These are phyloP conservation scores for Saprolegnia parasitica DNA, from an alignment of 352 stramenopile species.

Conservation along the genomic window DNA sequence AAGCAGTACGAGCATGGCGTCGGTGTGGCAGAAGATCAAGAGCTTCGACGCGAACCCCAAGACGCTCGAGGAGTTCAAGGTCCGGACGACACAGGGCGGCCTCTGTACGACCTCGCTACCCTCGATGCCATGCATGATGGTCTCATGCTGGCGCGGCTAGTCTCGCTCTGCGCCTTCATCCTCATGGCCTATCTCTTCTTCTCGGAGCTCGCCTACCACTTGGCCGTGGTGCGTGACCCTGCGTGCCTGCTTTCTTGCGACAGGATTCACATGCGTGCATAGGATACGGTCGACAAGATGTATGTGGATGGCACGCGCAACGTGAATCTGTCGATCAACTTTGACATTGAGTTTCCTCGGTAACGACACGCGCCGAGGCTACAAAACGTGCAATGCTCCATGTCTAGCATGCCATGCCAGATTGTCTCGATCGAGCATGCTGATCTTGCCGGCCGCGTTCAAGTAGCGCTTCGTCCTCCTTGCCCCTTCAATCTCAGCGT, in stretches of 20 bases:
- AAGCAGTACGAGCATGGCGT: neutral
- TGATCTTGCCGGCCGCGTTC: constrained; percentile 59
- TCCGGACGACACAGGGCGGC: constrained; percentile 73
- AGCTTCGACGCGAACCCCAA: constrained; percentile 79
- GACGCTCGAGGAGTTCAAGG: constrained; percentile 87
- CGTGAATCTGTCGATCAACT: constrained; percentile 64
- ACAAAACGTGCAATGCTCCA: neutral
- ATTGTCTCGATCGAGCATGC: constrained; percentile 65
- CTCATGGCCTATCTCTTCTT: constrained; percentile 61
- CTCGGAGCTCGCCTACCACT: constrained; percentile 76
- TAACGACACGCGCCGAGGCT: constrained; percentile 20
- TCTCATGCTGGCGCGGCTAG: constrained; percentile 30
- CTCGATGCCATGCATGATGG: neutral
- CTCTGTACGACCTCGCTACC: constrained; percentile 45
- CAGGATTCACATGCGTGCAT: neutral
- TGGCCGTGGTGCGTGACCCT: constrained; percentile 40
- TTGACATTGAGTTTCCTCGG: constrained; percentile 74
- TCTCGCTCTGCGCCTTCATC: constrained; percentile 65
- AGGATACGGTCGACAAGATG: constrained; percentile 84
- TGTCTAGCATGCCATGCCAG: constrained; percentile 70
- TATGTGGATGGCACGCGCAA: constrained; percentile 71
- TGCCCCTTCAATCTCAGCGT: constrained; percentile 5
- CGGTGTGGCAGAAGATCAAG: constrained; percentile 20
- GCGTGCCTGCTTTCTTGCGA: neutral
- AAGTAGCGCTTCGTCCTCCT: constrained; percentile 33